Evolutionary conservation across 257 asterid species (phyloP).

Genomic region (Avicennia marina): DNA sequence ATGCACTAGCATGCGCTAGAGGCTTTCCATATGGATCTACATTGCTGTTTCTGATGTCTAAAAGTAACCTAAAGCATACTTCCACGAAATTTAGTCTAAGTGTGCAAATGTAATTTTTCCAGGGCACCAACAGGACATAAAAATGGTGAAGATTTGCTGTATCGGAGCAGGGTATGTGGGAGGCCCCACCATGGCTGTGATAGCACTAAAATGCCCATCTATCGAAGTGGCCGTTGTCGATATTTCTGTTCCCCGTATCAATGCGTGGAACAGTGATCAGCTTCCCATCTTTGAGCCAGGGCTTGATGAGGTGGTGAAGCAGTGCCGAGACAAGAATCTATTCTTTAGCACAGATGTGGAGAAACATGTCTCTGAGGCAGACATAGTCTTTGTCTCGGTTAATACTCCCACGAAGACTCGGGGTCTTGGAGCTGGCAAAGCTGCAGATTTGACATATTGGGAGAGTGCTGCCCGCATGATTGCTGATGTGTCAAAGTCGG

Average conservation of each 20-base stretch:
- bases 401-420: constrained; percentile 79
- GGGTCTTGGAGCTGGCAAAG: constrained; percentile 84
- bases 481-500: constrained; percentile 74
- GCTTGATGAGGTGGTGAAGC: constrained; percentile 70
- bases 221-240: constrained; percentile 67
- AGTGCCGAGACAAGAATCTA: constrained; percentile 69
- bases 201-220: constrained; percentile 67
- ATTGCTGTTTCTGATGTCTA: neutral
- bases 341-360: constrained; percentile 80
- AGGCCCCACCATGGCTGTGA: constrained; percentile 80
- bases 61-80: neutral
- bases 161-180: constrained; percentile 83
- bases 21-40: constrained; percentile 1
- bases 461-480: constrained; percentile 88
- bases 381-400: constrained; percentile 70
- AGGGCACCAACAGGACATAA: neutral
- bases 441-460: constrained; percentile 79
- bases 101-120: neutral
- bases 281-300: constrained; percentile 85
- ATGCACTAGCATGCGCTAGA: neutral
- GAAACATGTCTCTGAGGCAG: constrained; percentile 69
- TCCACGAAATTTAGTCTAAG: neutral
- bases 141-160: constrained; percentile 80
- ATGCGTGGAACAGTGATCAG: constrained; percentile 68
- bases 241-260: constrained; percentile 58